These are phyloP conservation scores for Fomitopsis betulina DNA, from an alignment of 1,284 basidiomycete species.

Conservation along the genomic window DNA sequence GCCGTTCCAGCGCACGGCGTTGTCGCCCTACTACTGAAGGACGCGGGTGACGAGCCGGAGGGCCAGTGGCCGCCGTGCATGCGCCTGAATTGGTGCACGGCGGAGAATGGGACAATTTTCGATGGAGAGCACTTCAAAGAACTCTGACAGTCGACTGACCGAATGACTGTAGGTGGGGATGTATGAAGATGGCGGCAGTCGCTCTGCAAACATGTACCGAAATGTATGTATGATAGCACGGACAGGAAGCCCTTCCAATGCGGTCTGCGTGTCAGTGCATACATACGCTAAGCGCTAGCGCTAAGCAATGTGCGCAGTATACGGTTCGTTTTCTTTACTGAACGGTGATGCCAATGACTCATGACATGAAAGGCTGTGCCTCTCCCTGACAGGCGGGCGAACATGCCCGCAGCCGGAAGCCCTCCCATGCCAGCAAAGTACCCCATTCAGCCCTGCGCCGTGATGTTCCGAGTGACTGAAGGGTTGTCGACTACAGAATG, in stretches of 20 bases:
- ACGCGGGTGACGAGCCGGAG: constrained; percentile 61
- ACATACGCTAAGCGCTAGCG: too few relatives aligned
- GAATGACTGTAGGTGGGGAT: background rate
- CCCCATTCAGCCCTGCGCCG: too few relatives aligned
- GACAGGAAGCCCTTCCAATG: background rate
- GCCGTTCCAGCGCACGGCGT: constrained; percentile 64
- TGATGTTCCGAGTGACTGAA: too few relatives aligned
- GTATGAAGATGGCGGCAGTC: background rate
- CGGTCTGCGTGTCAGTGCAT: too few relatives aligned
- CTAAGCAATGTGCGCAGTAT: too few relatives aligned
- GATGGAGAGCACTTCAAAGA: background rate
- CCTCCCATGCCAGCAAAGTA: too few relatives aligned
- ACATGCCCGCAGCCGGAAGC: too few relatives aligned
- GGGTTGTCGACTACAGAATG: too few relatives aligned
- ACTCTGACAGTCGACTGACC: background rate
- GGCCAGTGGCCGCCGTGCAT: constrained; percentile 32
- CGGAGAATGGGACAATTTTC: constrained; percentile 21
- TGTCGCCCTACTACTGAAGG: constrained; percentile 59
- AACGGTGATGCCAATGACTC: background rate
- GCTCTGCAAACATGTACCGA: background rate
- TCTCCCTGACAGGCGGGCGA: too few relatives aligned
- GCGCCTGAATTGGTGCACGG: constrained; percentile 21
- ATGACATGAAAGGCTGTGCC: too few relatives aligned
- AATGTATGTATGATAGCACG: background rate
- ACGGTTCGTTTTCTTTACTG: background rate